These are phyloP conservation scores for Ceratocystis albifundus DNA, from an alignment of 2,329 filamentous ascomycete species.

Conservation along the genomic window DNA sequence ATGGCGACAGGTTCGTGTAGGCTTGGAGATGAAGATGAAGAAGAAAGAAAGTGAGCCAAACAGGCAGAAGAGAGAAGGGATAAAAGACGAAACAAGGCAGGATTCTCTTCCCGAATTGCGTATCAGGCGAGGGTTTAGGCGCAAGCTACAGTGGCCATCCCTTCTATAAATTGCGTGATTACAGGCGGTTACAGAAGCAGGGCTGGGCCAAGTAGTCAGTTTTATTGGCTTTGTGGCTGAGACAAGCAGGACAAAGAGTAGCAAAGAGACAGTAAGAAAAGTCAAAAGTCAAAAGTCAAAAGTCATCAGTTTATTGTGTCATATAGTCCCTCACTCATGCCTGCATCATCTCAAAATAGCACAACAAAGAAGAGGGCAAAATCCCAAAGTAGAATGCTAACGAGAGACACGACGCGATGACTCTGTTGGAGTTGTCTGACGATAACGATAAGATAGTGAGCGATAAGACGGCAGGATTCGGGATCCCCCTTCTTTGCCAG, in stretches of 20 bases:
- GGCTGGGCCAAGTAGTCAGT: too few relatives aligned
- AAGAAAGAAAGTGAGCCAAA: neutral
- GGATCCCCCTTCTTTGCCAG: neutral
- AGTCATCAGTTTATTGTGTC: neutral
- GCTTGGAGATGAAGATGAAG: neutral
- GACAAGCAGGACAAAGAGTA: neutral
- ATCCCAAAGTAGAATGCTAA: too few relatives aligned
- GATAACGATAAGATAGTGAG: neutral
- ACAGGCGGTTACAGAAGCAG: neutral
- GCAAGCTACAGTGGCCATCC: conserved; percentile 3
- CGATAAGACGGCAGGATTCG: conserved; percentile 5
- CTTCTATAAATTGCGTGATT: neutral
- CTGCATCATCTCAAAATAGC: conserved; percentile 12
- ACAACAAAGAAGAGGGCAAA: neutral
- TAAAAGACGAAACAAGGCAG: conserved; percentile 1
- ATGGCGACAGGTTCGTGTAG: neutral
- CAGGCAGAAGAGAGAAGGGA: neutral
- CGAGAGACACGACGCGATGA: too few relatives aligned
- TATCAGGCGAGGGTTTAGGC: neutral
- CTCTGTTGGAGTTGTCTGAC: neutral
- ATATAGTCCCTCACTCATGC: neutral
- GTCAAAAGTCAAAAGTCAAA: neutral
- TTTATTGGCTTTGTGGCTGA: too few relatives aligned
- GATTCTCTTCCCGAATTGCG: neutral
- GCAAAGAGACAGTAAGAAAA: neutral